A percentile compares a stretch with the other conserved stretches of the same genome.
Conservation (phyloP, 2,329 filamentous ascomycete species). For the Coniella lustricola region DNA sequence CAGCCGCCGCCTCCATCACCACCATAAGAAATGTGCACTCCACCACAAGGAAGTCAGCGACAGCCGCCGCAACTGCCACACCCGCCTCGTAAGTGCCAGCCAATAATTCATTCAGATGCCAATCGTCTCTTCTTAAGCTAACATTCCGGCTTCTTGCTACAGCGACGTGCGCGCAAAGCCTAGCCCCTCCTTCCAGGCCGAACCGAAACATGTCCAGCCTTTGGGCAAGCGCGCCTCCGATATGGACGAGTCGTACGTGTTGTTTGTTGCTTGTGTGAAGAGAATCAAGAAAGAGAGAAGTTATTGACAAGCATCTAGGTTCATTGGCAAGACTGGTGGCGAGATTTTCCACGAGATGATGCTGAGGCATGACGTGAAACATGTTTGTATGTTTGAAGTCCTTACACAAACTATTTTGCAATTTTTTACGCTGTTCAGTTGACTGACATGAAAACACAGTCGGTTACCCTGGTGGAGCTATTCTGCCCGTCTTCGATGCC, state of each 20-base stretch:
- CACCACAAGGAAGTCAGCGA: slow-evolving; percentile 41
- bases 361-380: slow-evolving; percentile 84
- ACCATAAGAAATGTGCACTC: slow-evolving; percentile 32
- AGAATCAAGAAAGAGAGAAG: too few relatives aligned
- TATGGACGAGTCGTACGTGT: slow-evolving; percentile 73
- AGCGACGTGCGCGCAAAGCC: slow-evolving; percentile 54
- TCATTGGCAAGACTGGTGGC: slow-evolving; percentile 91
- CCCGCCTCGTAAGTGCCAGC: slow-evolving; percentile 17
- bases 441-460: slow-evolving; percentile 39
- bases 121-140: slow-evolving; percentile 22
- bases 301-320: slow-evolving; percentile 39
- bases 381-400: slow-evolving; percentile 70
- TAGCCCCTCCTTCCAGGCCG: slow-evolving; percentile 53
- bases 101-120: slow-evolving; percentile 20
- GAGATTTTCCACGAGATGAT: slow-evolving; percentile 99
- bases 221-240: slow-evolving; percentile 55
- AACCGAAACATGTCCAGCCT: slow-evolving; percentile 57
- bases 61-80: slow-evolving; percentile 27
- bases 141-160: slow-evolving; percentile 13
- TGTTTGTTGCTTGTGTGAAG: too few relatives aligned
- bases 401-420: not conserved
- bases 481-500: slow-evolving; percentile 95
- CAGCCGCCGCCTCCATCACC: slow-evolving; percentile 26
- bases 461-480: slow-evolving; percentile 89
- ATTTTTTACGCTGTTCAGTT: slow-evolving; percentile 4